Evolutionary conservation across 257 asterid genomes (phyloP), one percentile per base, ranked within the genome.

Genomic region (Solanum phureja): DNA sequence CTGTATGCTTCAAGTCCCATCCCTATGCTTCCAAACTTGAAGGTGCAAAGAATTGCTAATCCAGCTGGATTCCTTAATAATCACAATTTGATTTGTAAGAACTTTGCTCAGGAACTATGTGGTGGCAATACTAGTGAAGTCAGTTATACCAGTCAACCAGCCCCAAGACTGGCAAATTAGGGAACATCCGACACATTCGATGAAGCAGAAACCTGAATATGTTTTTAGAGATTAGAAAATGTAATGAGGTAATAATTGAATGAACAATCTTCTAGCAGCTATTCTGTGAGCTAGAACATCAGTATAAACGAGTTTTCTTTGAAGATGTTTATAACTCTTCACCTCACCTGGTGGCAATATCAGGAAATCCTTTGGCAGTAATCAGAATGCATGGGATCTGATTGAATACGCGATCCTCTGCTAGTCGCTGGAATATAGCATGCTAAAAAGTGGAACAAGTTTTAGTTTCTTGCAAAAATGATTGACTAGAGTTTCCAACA

Each of bases 321-420:
- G 40, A 27, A 7, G 27, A 74, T 27, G 66, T 77, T 5, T 74
- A 58, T 87, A 71, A 66, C 37, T 66, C 19, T 69, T 85, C 37
- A 85, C 16, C 52, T 72, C 58, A 93, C 99, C 99, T 95, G 58
- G 99, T 97, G 77, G 96, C 98, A 73, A 97, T 97, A 88, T 95
- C 99, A 81, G 98, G 99, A 88, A 94, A 97, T 56, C 99, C 99
- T 92, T 94, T 97, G 84, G 98, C 99, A 14, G 98, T 97, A 85
- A 97, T 93, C 90, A 97, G 91, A 90, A 97, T 95, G 88, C 97
- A 90, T 2, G 99, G 99, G 58, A 95, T 95, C 85, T 89, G 97
- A 88, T 94, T 94, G 95, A 95, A 95, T 16, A 95, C 37, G 6
- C 93, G 89, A 92, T 97, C 98, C 91, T 97, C 98, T n/a, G 96